Evolutionary conservation across 2,329 filamentous ascomycete species (phyloP), one percentile per base, ranked within the genome.

Genomic region (Neospermospora avenae): DNA sequence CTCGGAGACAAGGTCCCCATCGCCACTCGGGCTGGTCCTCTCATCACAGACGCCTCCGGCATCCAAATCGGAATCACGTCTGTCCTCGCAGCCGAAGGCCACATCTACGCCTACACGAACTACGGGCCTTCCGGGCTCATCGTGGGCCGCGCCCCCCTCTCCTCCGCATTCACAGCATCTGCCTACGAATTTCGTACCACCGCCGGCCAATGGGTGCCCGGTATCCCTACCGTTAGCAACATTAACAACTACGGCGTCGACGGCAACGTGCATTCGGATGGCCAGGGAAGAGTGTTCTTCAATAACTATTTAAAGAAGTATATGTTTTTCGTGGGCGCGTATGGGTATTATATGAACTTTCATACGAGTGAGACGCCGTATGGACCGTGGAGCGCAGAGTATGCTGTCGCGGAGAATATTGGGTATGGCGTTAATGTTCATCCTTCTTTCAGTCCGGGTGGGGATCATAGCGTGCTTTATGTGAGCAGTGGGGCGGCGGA

Each of bases 351-450:
- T 22, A 56, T 56, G 24, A 46, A 25, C 22, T 56, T 48, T 22
- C 37, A 45, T 37, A 37, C 54, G 41, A 56, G 54, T 34, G 54
- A 56, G n/a, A 48, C 54, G 6, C 54, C 54, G 22, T 56, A 46
- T 56, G 54, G 42, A 10, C 54, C 54, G 0, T 48, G 41, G 39
- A 22, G 39, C 16, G 53, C 25, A 16, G 14, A 20, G 53, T 31
- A 45, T 31, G 14, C 24, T 16, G 8, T 37, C 22, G 18, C 49
- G n/a, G 16, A 28, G 25, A 2, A 10, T 7, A 22, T 31, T 20
- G 54, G 42, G 2, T 57, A 57, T 31, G 44, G 54, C 2, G 31
- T 57, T 20, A 48, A 48, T 41, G 54, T 49, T 4, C 54, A 57
- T 48, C 54, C 34, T 1, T 20, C 24, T 5, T 48, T 35, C 2